Base-by-base conservation (phyloP, 129 eudicot species). In the Heracleum sosnowskyi region DNA sequence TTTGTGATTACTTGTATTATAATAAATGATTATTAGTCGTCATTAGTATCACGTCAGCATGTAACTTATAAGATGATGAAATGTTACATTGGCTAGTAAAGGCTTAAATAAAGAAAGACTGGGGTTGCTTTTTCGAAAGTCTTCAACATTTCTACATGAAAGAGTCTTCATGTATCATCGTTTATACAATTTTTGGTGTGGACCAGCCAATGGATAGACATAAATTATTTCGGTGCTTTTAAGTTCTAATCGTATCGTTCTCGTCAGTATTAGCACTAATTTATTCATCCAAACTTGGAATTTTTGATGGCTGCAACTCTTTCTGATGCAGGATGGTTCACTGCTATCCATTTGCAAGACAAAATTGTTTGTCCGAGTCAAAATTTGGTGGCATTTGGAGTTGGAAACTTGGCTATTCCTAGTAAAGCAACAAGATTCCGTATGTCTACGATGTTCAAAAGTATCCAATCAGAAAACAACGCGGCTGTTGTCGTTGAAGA, bases 291-390 rank as follows among this genome's bases (percentile, higher is more conserved):
- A 9, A 24, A 72, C 24, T n/a, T 72, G 16, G 24, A 24, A 40
- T 20, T 17, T 39, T 29, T 53, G 0, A 73, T 80, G 78, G 82
- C 63, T 11, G 33, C 60, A 20, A 20, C 51, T 22, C 80, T 62
- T 18, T n/a, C 51, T 39, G 60, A 80, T 71, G 13, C 31, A 34
- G 77, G 60, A 40, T 80, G 41, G 4, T 42, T 24, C 51, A 1
- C 51, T 22, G 10, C 39, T n/a, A 35, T 53, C 4, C 69, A 79
- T 40, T 5, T 15, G 70, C 45, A 70, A 24, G 51, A 69, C 51
- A 69, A 24, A 41, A 29, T n/a, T 55, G 22, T 46, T 22, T 29
- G 3, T 31, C 10, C 69, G 8, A 7, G 22, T 64, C 28, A n/a
- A 60, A 69, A 22, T 35, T 53, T 63, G 31, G 73, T 10, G 39